These are phyloP conservation scores for Aspergillus tanneri DNA, from an alignment of 2,329 filamentous ascomycete species.

Conservation along the genomic window DNA sequence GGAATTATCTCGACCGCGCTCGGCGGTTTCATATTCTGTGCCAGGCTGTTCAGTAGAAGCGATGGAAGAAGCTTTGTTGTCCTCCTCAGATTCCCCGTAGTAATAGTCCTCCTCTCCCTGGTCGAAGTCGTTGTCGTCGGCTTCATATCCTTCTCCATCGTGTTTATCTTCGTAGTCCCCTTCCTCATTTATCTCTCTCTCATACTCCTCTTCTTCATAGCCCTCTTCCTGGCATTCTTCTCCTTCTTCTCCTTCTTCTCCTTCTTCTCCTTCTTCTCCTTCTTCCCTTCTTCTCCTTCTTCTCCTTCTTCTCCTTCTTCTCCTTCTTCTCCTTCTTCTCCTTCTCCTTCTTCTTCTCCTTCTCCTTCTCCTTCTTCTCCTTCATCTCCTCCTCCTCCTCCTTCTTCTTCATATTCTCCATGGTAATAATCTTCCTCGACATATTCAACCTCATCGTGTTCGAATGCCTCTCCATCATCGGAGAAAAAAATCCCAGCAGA, in stretches of 20 bases:
- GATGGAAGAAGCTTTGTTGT: not conserved
- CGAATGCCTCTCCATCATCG: no score
- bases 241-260: not conserved
- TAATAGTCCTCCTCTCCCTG: not conserved
- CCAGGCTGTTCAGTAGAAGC: not conserved
- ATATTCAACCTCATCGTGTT: no score
- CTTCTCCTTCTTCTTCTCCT: no score
- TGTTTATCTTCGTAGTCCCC: not conserved
- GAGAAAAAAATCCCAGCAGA: no score
- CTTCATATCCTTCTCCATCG: not conserved
- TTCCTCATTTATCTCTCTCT: no score
- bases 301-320: no score
- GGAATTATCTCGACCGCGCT: not conserved
- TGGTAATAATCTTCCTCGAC: no score
- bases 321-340: no score
- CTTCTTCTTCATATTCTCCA: no score
- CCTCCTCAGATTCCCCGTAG: not conserved
- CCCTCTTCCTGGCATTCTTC: not conserved
- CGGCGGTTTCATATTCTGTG: not conserved
- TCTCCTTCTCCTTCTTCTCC: no score
- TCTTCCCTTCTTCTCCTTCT: no score
- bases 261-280: conserved; percentile 1
- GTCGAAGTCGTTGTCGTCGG: not conserved
- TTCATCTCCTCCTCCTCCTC: no score
- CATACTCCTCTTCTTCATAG: not conserved